Conservation (phyloP, 495 filamentous ascomycete species). For the Neurospora intermedia region DNA sequence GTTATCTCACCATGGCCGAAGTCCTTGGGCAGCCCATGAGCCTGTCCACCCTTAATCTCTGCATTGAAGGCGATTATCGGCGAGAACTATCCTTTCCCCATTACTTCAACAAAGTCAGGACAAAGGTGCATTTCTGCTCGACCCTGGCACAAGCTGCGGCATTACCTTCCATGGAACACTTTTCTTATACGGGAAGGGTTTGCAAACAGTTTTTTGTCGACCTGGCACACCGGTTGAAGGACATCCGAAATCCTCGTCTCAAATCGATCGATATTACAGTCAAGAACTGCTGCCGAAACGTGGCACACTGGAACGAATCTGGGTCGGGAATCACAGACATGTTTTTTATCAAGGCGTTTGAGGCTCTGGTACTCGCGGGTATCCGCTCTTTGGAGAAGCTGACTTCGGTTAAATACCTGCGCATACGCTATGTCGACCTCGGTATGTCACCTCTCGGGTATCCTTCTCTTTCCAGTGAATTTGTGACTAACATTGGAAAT, state of each 20-base stretch:
- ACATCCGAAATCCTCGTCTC: slow-evolving; percentile 36
- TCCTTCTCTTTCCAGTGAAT: background rate
- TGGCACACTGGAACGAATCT: slow-evolving; percentile 41
- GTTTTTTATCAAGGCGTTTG: slow-evolving; percentile 56
- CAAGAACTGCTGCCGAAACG: slow-evolving; percentile 55
- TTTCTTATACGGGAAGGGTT: slow-evolving; percentile 57
- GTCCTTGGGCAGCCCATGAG: slow-evolving; percentile 41
- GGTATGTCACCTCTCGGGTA: slow-evolving; percentile 30
- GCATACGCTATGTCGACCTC: slow-evolving; percentile 63
- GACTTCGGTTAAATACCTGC: slow-evolving; percentile 42
- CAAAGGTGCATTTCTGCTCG: slow-evolving; percentile 46
- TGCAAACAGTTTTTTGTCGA: slow-evolving; percentile 49
- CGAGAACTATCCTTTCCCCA: slow-evolving; percentile 44
- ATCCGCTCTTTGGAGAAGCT: slow-evolving; percentile 46
- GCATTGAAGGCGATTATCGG: slow-evolving; percentile 55
- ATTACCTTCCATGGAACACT: slow-evolving; percentile 46
- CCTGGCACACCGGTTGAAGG: slow-evolving; percentile 28
- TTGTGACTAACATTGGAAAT: background rate
- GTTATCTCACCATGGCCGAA: slow-evolving; percentile 52
- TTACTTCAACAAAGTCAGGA: slow-evolving; percentile 44
- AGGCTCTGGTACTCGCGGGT: slow-evolving; percentile 48
- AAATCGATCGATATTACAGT: slow-evolving; percentile 58
- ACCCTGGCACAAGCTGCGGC: slow-evolving; percentile 41
- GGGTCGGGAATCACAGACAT: slow-evolving; percentile 56
- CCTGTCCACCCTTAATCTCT: slow-evolving; percentile 52